phyloP scores from a whole-genome alignment of 305 asterid genomes.

The Striga hermonthica region DNA sequence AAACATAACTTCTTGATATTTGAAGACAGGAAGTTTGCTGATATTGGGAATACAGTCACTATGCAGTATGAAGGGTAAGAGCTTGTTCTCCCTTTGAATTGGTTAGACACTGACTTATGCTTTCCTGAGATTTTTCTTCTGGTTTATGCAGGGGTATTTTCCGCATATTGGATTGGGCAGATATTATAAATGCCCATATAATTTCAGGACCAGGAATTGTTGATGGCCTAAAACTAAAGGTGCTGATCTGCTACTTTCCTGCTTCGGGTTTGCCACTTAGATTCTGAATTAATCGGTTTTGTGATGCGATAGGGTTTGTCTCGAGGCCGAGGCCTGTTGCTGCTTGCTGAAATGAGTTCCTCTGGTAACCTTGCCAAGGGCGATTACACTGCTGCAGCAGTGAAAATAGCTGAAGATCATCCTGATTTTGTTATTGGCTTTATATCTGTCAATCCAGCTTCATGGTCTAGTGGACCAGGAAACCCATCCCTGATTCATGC shows the following conservation, averaged over 20 bases:
- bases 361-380: constrained; percentile 91
- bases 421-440: constrained; percentile 93
- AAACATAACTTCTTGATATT: constrained; percentile 85
- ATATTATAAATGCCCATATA: constrained; percentile 89
- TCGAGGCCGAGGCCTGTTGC: constrained; percentile 76
- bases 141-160: constrained; percentile 71
- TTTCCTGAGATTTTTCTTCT: constrained; percentile 30
- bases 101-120: constrained; percentile 19
- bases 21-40: constrained; percentile 96
- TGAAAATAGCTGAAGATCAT: constrained; percentile 89
- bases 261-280: constrained; percentile 16
- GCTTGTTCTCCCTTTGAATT: constrained; percentile 19
- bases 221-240: constrained; percentile 92
- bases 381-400: constrained; percentile 95
- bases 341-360: constrained; percentile 98
- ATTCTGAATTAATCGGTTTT: constrained; percentile 14
- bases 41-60: constrained; percentile 95
- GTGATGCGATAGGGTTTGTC: constrained; percentile 64
- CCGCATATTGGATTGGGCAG: constrained; percentile 92
- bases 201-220: constrained; percentile 97
- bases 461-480: constrained; percentile 84
- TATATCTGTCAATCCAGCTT: constrained; percentile 90
- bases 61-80: constrained; percentile 96
- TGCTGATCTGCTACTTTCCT: constrained; percentile 29
- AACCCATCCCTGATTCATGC: constrained; percentile 87